Conservation (phyloP, 768 basidiomycete genomes). For the Leucogyrophana mollusca region DNA sequence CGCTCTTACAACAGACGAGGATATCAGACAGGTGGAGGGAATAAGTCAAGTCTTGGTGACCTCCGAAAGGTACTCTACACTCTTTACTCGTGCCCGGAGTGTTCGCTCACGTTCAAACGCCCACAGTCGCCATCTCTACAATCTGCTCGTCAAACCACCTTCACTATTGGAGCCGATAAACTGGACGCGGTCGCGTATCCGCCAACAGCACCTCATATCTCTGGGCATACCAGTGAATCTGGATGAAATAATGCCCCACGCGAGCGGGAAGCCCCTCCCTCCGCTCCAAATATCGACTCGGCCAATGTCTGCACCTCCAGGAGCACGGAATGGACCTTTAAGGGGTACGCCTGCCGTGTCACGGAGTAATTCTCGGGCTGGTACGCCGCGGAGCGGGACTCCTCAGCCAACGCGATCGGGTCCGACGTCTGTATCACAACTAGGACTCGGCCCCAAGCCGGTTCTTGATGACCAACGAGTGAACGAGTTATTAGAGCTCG, state of each 20-base stretch:
- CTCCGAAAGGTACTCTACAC: constrained; percentile 59
- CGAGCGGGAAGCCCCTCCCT: constrained; percentile 66
- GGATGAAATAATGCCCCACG: constrained; percentile 82
- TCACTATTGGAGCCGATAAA: constrained; percentile 83
- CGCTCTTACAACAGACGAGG: constrained; percentile 61
- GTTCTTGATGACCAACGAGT: constrained; percentile 68
- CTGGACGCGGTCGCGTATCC: constrained; percentile 91
- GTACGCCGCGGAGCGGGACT: constrained; percentile 42
- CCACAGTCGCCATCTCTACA: constrained; percentile 75
- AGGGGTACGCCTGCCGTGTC: constrained; percentile 27
- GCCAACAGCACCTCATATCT: constrained; percentile 86
- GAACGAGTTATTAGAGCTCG: constrained; percentile 60
- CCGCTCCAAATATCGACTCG: constrained; percentile 81
- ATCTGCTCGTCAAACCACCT: constrained; percentile 65
- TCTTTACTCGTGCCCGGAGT: constrained; percentile 10
- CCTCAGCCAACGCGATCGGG: constrained; percentile 39
- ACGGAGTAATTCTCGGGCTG: constrained; percentile 51
- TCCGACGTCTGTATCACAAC: constrained; percentile 29
- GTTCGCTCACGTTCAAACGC: constrained; percentile 14
- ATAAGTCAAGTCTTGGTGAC: constrained; percentile 75
- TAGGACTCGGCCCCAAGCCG: constrained; percentile 75
- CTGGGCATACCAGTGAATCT: constrained; percentile 94
- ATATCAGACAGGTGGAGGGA: constrained; percentile 78
- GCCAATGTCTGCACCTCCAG: constrained; percentile 79
- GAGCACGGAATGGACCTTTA: constrained; percentile 39